Conservation (phyloP, 768 basidiomycete genomes). For the Pulveroboletus sp. region DNA sequence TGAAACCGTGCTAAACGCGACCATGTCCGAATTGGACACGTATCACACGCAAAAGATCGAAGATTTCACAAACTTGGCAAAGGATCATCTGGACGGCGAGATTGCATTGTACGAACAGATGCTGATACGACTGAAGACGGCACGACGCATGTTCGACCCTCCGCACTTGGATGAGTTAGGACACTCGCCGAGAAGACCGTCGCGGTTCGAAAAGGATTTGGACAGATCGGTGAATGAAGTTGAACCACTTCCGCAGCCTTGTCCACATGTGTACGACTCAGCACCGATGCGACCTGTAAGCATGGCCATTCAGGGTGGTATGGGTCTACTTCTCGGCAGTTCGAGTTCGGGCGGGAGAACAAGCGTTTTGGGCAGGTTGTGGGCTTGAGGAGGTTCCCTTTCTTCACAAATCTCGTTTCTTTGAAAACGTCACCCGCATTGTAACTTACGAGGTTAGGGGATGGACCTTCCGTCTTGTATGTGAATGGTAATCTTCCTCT, state of each 20-base stretch:
- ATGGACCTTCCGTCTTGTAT: neutral
- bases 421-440: neutral
- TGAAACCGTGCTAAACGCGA: conserved; percentile 85
- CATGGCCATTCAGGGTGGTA: conserved; percentile 70
- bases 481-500: neutral
- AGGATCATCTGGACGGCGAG: conserved; percentile 75
- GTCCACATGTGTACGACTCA: conserved; percentile 76
- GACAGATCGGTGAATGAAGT: conserved; percentile 46
- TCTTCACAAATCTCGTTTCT: neutral
- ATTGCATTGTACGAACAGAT: conserved; percentile 75
- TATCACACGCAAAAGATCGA: conserved; percentile 74
- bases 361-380: conserved; percentile 64
- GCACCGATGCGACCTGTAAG: conserved; percentile 74
- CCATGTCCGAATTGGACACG: conserved; percentile 84
- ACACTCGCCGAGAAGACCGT: conserved; percentile 54
- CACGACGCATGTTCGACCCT: conserved; percentile 53
- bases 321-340: conserved; percentile 57
- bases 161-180: conserved; percentile 49
- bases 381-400: conserved; percentile 31
- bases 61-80: conserved; percentile 58
- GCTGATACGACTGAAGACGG: conserved; percentile 53
- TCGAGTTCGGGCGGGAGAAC: conserved; percentile 34
- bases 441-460: neutral
- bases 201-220: conserved; percentile 75
- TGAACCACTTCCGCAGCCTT: conserved; percentile 62